phyloP scores from a whole-genome alignment of 2,329 filamentous ascomycete genomes.

The Penicillium brasilianum region DNA sequence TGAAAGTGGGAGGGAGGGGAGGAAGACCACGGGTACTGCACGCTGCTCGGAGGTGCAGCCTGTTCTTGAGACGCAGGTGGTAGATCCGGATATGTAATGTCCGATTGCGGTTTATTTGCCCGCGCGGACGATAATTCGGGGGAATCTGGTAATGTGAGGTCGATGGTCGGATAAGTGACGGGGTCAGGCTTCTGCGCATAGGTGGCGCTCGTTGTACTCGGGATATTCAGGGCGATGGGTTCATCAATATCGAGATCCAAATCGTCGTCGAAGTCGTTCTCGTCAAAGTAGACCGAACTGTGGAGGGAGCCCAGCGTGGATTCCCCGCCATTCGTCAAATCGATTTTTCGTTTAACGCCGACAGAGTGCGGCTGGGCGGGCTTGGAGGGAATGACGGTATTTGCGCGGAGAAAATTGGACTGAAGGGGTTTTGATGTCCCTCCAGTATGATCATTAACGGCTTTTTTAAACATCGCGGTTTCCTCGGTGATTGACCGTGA shows the following conservation, averaged over 20 bases:
- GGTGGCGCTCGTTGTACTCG: slow-evolving; percentile 24
- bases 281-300: slow-evolving; percentile 66
- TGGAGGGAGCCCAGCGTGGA: slow-evolving; percentile 51
- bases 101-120: slow-evolving; percentile 21
- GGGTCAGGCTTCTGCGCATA: slow-evolving; percentile 16
- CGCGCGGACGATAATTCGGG: slow-evolving; percentile 16
- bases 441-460: slow-evolving; percentile 46
- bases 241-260: slow-evolving; percentile 66
- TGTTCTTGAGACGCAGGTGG: slow-evolving; percentile 38
- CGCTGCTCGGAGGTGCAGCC: slow-evolving; percentile 56
- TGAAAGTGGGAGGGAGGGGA: slow-evolving; percentile 55
- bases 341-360: slow-evolving; percentile 48
- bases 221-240: slow-evolving; percentile 34
- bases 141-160: slow-evolving; percentile 12
- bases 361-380: slow-evolving; percentile 31
- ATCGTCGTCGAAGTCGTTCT: slow-evolving; percentile 88
- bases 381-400: slow-evolving; percentile 31
- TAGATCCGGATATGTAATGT: slow-evolving; percentile 45
- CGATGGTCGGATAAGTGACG: slow-evolving; percentile 28
- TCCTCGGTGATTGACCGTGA: slow-evolving; percentile 27
- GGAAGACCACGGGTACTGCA: slow-evolving; percentile 72
- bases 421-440: slow-evolving; percentile 41
- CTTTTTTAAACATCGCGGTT: slow-evolving; percentile 47
- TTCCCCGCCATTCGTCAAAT: slow-evolving; percentile 36
- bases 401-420: slow-evolving; percentile 36